A percentile compares a stretch with the other conserved stretches of the same genome.
These are phyloP conservation scores for Candida jianshihensis DNA, from an alignment of 805 yeast species.

Conservation along the genomic window DNA sequence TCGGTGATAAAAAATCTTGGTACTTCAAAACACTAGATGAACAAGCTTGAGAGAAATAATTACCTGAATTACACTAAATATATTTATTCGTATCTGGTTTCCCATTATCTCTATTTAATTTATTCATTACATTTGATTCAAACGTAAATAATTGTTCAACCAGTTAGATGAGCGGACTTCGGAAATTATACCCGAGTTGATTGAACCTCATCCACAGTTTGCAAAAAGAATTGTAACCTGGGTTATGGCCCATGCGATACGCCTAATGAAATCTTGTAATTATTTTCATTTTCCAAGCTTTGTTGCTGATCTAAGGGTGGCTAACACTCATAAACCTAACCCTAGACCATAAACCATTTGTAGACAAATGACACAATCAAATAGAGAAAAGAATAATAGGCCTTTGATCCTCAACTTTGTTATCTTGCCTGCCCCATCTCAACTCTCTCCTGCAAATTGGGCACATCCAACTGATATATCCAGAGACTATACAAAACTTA, in stretches of 20 bases:
- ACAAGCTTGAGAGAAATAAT: slow-evolving; percentile 31
- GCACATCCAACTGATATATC: slow-evolving; percentile 32
- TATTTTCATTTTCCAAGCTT: too few relatives aligned
- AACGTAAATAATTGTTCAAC: too few relatives aligned
- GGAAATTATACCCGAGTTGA: too few relatives aligned
- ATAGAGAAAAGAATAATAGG: slow-evolving; percentile 7
- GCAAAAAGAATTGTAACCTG: too few relatives aligned
- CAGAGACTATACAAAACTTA: slow-evolving; percentile 17
- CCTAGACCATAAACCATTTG: slow-evolving; percentile 60
- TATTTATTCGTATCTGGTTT: neutral
- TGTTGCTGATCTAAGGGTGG: too few relatives aligned
- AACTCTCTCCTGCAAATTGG: slow-evolving; percentile 28
- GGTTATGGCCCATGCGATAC: too few relatives aligned
- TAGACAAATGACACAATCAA: slow-evolving; percentile 10
- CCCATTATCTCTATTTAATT: neutral
- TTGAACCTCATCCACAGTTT: too few relatives aligned
- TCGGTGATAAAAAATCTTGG: slow-evolving; percentile 37
- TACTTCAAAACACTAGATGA: slow-evolving; percentile 65
- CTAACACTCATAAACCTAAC: too few relatives aligned
- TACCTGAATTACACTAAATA: too few relatives aligned
- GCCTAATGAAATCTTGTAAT: too few relatives aligned
- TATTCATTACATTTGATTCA: neutral
- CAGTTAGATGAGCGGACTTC: too few relatives aligned
- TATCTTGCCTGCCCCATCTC: slow-evolving; percentile 23
- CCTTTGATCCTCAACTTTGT: slow-evolving; percentile 31